These are phyloP conservation scores for Globisporangium echinulatum DNA, from an alignment of 352 stramenopile species.

Conservation along the genomic window DNA sequence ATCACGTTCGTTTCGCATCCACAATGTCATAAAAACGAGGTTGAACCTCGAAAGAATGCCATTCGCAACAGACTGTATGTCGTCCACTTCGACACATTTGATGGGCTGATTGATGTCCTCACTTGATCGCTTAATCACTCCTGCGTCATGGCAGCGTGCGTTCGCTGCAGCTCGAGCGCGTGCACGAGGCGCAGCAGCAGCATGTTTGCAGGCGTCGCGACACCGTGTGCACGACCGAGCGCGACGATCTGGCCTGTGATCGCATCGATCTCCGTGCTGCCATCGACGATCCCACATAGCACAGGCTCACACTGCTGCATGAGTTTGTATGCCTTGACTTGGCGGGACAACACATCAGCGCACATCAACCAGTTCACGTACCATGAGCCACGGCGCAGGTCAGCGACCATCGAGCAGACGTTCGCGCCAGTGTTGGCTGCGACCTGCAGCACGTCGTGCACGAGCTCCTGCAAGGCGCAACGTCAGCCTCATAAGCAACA, in stretches of 20 bases:
- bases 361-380: constrained; percentile 7
- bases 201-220: constrained; percentile 58
- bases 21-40: no score
- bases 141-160: neutral
- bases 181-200: constrained; percentile 56
- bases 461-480: constrained; percentile 29
- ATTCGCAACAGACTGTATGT: no score
- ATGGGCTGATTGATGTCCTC: no score
- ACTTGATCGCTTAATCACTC: no score
- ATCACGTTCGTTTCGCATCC: no score
- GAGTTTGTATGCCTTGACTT: neutral
- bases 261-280: constrained; percentile 66
- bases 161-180: constrained; percentile 30
- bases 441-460: constrained; percentile 45
- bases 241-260: constrained; percentile 62
- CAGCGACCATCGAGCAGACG: constrained; percentile 68
- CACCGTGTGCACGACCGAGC: constrained; percentile 28
- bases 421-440: constrained; percentile 50
- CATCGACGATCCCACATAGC: neutral
- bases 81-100: no score
- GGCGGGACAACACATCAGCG: neutral
- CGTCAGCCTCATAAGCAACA: no score
- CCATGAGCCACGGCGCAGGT: constrained; percentile 56
- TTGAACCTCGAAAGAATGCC: no score
- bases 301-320: neutral